phyloP scores from a whole-genome alignment of 2,329 filamentous ascomycete genomes.

The Colletotrichum spinosum region DNA sequence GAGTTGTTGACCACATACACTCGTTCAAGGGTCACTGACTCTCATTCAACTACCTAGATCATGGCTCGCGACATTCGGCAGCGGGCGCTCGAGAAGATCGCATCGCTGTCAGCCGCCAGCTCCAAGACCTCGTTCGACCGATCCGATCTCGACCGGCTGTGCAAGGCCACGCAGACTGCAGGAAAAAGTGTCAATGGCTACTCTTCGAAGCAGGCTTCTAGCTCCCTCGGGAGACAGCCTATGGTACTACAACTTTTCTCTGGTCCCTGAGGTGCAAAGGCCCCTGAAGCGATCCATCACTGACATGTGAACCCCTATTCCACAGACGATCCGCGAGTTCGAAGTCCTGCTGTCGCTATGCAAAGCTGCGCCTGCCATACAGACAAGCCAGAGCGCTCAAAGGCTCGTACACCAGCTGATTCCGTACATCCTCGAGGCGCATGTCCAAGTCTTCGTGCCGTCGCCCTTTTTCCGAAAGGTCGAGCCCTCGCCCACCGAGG shows the following conservation, averaged over 20 bases:
- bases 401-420: constrained; percentile 83
- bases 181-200: constrained; percentile 61
- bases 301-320: constrained; percentile 18
- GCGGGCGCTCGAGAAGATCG: constrained; percentile 74
- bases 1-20: not conserved
- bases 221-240: constrained; percentile 64
- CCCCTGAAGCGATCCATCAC: not conserved
- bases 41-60: constrained; percentile 25
- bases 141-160: constrained; percentile 73
- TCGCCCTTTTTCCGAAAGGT: constrained; percentile 87
- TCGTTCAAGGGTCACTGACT: constrained; percentile 8
- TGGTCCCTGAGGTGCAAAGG: too few relatives aligned
- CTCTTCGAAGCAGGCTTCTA: constrained; percentile 48
- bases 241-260: constrained; percentile 62
- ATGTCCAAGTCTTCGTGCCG: constrained; percentile 79
- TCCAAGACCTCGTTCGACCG: constrained; percentile 67
- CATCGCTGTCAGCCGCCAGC: constrained; percentile 68
- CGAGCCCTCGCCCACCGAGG: constrained; percentile 90
- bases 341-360: constrained; percentile 93
- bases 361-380: constrained; percentile 84
- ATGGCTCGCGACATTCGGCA: constrained; percentile 70
- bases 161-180: constrained; percentile 65
- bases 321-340: constrained; percentile 86
- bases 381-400: constrained; percentile 77
- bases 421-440: constrained; percentile 87